Evolutionary conservation across 345 rosid species (phyloP).

Genomic region (Geranium brycei): DNA sequence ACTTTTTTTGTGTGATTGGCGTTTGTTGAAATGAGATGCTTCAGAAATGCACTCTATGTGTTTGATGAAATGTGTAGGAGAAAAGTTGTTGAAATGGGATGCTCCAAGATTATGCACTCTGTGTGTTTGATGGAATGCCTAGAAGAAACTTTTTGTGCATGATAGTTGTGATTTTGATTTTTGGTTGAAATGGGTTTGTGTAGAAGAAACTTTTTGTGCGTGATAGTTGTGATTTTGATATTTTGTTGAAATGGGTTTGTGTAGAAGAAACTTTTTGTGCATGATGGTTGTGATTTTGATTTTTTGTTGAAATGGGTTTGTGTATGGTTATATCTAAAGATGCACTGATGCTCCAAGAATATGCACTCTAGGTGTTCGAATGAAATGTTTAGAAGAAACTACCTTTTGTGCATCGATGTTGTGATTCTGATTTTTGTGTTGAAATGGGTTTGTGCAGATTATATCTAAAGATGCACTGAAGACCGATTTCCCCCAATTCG

Average conservation of each 20-base stretch:
- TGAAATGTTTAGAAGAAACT: slow-evolving; percentile 32
- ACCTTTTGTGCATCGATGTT: not conserved
- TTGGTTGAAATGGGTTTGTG: slow-evolving; percentile 1
- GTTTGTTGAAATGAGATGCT: slow-evolving; percentile 3
- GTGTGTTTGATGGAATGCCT: slow-evolving; percentile 44
- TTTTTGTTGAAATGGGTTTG: no score
- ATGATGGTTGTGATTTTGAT: no score
- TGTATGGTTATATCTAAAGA: no score
- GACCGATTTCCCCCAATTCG: slow-evolving; percentile 56
- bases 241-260: no score
- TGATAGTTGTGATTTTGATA: no score
- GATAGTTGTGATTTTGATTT: not conserved
- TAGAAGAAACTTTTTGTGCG: no score
- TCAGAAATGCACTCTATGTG: slow-evolving; percentile 37
- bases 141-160: slow-evolving; percentile 4
- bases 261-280: no score
- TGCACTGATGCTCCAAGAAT: not conserved
- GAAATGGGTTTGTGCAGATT: slow-evolving; percentile 31
- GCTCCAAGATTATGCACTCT: not conserved
- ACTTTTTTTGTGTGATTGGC: not conserved
- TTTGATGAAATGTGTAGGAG: slow-evolving; percentile 58
- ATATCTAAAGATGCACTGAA: slow-evolving; percentile 66
- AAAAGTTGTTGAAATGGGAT: no score
- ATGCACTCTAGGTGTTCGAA: slow-evolving; percentile 26
- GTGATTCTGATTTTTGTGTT: not conserved